phyloP scores from a whole-genome alignment of 23 red algal species.

The Pyropia yezoensis region DNA sequence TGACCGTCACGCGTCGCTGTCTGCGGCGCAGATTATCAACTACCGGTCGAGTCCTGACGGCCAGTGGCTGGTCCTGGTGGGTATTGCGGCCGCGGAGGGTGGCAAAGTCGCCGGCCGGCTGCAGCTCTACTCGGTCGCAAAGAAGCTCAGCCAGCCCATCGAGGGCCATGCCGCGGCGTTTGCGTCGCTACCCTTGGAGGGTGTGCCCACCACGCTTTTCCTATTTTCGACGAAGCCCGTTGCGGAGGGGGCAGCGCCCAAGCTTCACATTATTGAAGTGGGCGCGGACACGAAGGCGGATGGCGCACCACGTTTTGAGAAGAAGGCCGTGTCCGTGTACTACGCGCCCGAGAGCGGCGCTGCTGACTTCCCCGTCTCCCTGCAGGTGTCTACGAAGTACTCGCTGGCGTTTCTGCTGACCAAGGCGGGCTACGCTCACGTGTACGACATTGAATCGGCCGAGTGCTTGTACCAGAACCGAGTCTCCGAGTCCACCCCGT shows the following conservation, averaged over 20 bases:
- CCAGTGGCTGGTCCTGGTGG: slow-evolving; percentile 90
- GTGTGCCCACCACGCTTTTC: slow-evolving; percentile 68
- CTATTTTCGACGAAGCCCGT: slow-evolving; percentile 79
- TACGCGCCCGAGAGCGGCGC: slow-evolving; percentile 76
- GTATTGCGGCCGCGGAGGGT: slow-evolving; percentile 61
- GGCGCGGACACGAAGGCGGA: slow-evolving; percentile 84
- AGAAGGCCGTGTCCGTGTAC: slow-evolving; percentile 70
- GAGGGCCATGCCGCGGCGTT: slow-evolving; percentile 97
- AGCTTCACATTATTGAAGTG: slow-evolving; percentile 91
- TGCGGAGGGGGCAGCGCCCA: slow-evolving; percentile 24
- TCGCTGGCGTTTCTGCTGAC: slow-evolving; percentile 80
- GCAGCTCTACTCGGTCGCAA: slow-evolving; percentile 84
- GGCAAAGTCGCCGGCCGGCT: slow-evolving; percentile 75
- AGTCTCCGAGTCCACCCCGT: slow-evolving; percentile 82
- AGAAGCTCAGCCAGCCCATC: slow-evolving; percentile 82
- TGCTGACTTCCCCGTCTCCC: slow-evolving; percentile 62
- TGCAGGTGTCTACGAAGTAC: slow-evolving; percentile 79
- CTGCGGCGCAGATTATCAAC: slow-evolving; percentile 87
- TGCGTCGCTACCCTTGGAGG: slow-evolving; percentile 48
- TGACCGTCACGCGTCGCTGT: slow-evolving; percentile 73
- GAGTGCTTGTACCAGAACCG: slow-evolving; percentile 91
- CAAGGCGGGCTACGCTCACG: slow-evolving; percentile 94
- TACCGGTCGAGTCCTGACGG: slow-evolving; percentile 67
- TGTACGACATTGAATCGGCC: slow-evolving; percentile 85
- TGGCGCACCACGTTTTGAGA: slow-evolving; percentile 90